phyloP scores from a whole-genome alignment of 164 flowering plant species.

The Nymphaea thermarum region DNA sequence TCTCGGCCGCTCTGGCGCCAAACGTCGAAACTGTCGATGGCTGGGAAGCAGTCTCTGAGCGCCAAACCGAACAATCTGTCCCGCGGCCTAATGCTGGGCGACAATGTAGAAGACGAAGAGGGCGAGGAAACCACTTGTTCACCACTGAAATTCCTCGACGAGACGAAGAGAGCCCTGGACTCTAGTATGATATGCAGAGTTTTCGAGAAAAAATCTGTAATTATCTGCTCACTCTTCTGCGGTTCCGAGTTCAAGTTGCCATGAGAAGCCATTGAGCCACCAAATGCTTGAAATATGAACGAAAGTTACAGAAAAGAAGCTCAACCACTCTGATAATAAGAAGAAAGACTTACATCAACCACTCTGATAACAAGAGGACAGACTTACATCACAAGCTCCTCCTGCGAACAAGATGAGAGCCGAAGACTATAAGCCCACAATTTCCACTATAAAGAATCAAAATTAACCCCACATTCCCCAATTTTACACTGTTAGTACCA shows the following conservation, averaged over 20 bases:
- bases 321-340: neutral
- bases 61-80: slow-evolving; percentile 93
- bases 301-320: neutral
- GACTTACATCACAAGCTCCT: neutral
- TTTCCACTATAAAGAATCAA: neutral
- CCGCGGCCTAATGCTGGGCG: slow-evolving; percentile 61
- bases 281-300: neutral
- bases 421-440: neutral
- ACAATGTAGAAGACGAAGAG: slow-evolving; percentile 68
- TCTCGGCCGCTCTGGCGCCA: slow-evolving; percentile 71
- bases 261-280: slow-evolving; percentile 5
- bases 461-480: neutral
- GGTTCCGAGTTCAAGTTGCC: slow-evolving; percentile 43
- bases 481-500: too few species aligned
- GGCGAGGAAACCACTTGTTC: slow-evolving; percentile 58
- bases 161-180: slow-evolving; percentile 49
- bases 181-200: slow-evolving; percentile 77
- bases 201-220: slow-evolving; percentile 68
- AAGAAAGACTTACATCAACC: too few species aligned
- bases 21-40: slow-evolving; percentile 62
- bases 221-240: slow-evolving; percentile 66
- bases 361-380: too few species aligned
- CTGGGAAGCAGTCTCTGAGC: slow-evolving; percentile 72
- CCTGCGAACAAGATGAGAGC: neutral
- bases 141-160: slow-evolving; percentile 70